Percentiles rank a stretch among this genome's conserved stretches.
Evolutionary conservation across 176 grass and related monocot genomes (phyloP).

Genomic region (Coix lacrymajobi): DNA sequence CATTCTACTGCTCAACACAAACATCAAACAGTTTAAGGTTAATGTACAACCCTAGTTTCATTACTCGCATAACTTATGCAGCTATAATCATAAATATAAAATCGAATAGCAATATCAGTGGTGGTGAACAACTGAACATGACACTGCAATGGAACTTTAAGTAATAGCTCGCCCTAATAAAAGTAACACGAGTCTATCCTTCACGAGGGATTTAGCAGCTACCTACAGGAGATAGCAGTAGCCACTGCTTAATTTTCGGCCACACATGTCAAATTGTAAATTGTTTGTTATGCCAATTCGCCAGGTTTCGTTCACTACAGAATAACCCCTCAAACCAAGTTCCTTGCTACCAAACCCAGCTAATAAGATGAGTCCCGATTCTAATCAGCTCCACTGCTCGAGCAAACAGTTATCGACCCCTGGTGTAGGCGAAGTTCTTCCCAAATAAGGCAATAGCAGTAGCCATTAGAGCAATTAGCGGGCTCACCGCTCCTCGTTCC

Average conservation of each 20-base stretch:
- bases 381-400: neutral
- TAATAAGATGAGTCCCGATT: neutral
- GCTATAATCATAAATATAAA: neutral
- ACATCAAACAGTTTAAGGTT: neutral
- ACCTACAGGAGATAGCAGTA: neutral
- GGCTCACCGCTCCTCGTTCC: neutral
- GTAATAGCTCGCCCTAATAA: neutral
- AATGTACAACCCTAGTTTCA: neutral
- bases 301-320: neutral
- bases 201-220: neutral
- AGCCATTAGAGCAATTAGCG: neutral
- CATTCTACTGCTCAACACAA: neutral
- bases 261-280: neutral
- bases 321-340: neutral
- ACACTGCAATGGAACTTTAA: neutral
- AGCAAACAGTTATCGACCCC: neutral
- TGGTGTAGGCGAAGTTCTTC: neutral
- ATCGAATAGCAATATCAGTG: neutral
- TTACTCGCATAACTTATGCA: neutral
- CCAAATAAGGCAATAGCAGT: neutral
- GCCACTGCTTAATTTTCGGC: neutral
- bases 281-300: neutral
- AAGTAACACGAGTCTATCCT: neutral
- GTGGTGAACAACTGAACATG: neutral
- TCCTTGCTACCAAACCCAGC: neutral